Base-by-base conservation (phyloP, 2,329 filamentous ascomycete genomes). In the Sporothrix brunneoviolacea region DNA sequence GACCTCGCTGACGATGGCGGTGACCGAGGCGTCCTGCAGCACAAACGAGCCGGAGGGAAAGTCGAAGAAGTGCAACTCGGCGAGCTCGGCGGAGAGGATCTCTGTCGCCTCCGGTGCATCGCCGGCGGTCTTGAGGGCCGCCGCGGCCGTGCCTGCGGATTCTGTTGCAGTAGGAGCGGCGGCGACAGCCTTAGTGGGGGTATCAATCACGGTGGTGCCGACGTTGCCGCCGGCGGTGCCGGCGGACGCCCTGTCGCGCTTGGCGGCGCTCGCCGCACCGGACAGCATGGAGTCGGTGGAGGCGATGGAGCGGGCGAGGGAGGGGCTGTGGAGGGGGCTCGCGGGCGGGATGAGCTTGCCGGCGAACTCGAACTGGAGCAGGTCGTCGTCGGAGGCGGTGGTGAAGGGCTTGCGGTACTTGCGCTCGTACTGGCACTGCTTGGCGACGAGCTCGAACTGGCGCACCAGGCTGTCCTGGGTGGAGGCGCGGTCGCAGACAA, bases 371-470 rank as follows among this genome's bases (percentile, higher is more conserved):
- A 98, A 96, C 59, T 94, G 82, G 54, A 80, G 69, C 4, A 97
- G 76, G 56, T 98, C 89, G 55, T 82, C 74, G 52, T 90, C 84
- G 8, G 88, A 89, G 1, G 93, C 93, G 43, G 83, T 84, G 40
- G 88, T 83, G 59, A 88, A 80, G 35, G 81, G 84, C 62, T 84
- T 86, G 56, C 88, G 82, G 67, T 93, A 94, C 68, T 95, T 97
- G 62, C 91, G 82, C 72, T 98, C 93, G 84, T 94, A 98, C 68
- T 98, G 93, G 66, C 93, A 96, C 79, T 96, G 84, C 52, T 88
- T 79, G 8, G 93, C 88, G 48, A 89, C 83, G 48, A 85, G 76
- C 62, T 91, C 82, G 65, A 98, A 97, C 15, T 84, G 80, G 40
- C 84, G 77, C 21, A 93, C 84, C 59, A 91, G 86, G 12, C 83